Conservation (phyloP, 345 rosid genomes). For the Eutrema japonicum region DNA sequence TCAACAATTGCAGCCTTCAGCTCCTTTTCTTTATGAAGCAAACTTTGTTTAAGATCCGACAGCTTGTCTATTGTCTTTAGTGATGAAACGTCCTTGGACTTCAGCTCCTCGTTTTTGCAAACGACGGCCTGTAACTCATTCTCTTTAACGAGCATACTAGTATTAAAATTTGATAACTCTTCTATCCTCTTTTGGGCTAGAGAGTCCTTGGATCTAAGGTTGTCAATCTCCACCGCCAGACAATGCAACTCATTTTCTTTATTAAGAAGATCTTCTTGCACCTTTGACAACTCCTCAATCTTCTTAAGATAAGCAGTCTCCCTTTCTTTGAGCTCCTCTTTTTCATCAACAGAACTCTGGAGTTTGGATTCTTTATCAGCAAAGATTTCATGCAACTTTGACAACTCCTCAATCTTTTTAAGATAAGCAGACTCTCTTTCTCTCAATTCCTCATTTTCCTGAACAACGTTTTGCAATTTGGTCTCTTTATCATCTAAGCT, state of each 20-base stretch:
- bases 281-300: slow-evolving; percentile 24
- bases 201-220: slow-evolving; percentile 19
- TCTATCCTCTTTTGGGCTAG: slow-evolving; percentile 27
- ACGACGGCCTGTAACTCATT: slow-evolving; percentile 66
- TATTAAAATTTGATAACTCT: slow-evolving; percentile 23
- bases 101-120: slow-evolving; percentile 71
- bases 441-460: slow-evolving; percentile 38
- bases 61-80: slow-evolving; percentile 65
- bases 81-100: slow-evolving; percentile 45
- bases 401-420: slow-evolving; percentile 34
- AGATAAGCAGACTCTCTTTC: slow-evolving; percentile 75
- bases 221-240: slow-evolving; percentile 18
- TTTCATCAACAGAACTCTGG: slow-evolving; percentile 66
- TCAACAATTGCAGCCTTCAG: slow-evolving; percentile 35
- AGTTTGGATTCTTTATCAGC: slow-evolving; percentile 56
- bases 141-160: slow-evolving; percentile 40
- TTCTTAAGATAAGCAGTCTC: slow-evolving; percentile 5
- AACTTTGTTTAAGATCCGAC: slow-evolving; percentile 43
- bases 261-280: slow-evolving; percentile 51
- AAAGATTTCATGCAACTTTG: slow-evolving; percentile 39
- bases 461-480: slow-evolving; percentile 61
- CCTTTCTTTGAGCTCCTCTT: slow-evolving; percentile 37
- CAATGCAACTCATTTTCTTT: slow-evolving; percentile 43
- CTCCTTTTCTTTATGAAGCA: slow-evolving; percentile 34
- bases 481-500: slow-evolving; percentile 30